phyloP scores from a whole-genome alignment of 495 filamentous ascomycete species.

The Aspergillus affinis region DNA sequence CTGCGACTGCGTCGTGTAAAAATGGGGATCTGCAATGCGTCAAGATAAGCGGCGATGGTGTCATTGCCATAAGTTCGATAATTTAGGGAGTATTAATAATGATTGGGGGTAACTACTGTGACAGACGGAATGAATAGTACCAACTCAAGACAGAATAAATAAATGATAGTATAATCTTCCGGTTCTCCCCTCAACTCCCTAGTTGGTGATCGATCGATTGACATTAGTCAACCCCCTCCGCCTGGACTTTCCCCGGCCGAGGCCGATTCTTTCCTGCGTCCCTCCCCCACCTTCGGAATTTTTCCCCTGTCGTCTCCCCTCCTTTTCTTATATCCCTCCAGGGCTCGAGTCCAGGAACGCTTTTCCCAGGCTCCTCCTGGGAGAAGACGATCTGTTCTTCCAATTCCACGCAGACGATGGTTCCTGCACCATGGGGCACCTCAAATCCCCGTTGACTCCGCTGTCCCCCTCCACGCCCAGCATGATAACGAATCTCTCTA shows the following conservation, averaged over 20 bases:
- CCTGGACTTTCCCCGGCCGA: conserved; percentile 11
- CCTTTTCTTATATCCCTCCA: conserved; percentile 11
- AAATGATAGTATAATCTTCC: too few species aligned
- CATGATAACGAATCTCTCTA: conserved; percentile 16
- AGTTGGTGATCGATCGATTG: too few species aligned
- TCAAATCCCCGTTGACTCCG: conserved; percentile 20
- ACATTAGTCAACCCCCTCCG: conserved; percentile 3
- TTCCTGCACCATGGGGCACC: conserved; percentile 19
- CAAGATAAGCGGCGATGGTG: conserved; percentile 22
- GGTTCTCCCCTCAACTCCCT: too few species aligned
- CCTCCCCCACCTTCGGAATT: conserved; percentile 16
- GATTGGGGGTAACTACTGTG: too few species aligned
- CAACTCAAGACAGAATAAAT: too few species aligned
- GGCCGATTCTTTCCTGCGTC: conserved; percentile 5
- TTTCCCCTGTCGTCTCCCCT: conserved; percentile 11
- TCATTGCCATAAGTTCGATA: conserved; percentile 12
- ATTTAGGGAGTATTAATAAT: too few species aligned
- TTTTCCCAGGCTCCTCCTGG: conserved; percentile 22
- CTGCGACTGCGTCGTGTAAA: too few species aligned
- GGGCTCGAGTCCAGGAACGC: conserved; percentile 13
- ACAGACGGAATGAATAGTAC: too few species aligned
- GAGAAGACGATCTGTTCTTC: conserved; percentile 17
- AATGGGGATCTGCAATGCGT: conserved; percentile 13
- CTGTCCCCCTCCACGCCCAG: conserved; percentile 12
- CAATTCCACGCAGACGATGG: conserved; percentile 16